Evolutionary conservation across 371 early-diverging fungal genomes (phyloP).

Genomic region (Mucor irregularis): DNA sequence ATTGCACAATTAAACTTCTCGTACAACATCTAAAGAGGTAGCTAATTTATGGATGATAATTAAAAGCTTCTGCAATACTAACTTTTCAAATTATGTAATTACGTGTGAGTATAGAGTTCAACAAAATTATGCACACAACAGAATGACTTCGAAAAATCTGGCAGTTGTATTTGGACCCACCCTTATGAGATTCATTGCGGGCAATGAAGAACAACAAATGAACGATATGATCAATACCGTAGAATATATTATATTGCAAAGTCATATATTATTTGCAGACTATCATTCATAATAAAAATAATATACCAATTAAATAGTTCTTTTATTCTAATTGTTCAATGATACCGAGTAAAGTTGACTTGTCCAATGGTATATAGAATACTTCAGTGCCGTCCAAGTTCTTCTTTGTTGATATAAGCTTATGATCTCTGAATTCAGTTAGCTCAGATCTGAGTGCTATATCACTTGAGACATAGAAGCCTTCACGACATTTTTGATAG

Average conservation of each 20-base stretch:
- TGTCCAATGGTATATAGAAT: slow-evolving; percentile 79
- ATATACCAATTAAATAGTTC: neutral
- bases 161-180: slow-evolving; percentile 95
- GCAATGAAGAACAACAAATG: slow-evolving; percentile 25
- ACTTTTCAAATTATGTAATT: neutral
- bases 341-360: slow-evolving; percentile 57
- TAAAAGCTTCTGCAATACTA: too few species aligned
- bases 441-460: slow-evolving; percentile 82
- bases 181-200: slow-evolving; percentile 55
- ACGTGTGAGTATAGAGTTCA: slow-evolving; percentile 46
- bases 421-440: slow-evolving; percentile 91
- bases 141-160: slow-evolving; percentile 86
- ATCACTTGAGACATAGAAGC: slow-evolving; percentile 81
- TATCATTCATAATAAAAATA: too few species aligned
- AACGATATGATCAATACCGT: slow-evolving; percentile 21
- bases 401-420: slow-evolving; percentile 72
- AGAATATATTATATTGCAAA: slow-evolving; percentile 22
- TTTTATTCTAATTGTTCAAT: slow-evolving; percentile 54
- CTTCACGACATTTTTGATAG: slow-evolving; percentile 75
- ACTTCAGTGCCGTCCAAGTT: slow-evolving; percentile 77
- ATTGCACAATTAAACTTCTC: slow-evolving; percentile 41
- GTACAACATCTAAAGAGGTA: slow-evolving; percentile 41
- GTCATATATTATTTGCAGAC: slow-evolving; percentile 26
- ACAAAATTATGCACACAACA: slow-evolving; percentile 57
- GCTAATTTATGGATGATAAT: neutral